Percentiles rank a stretch among this genome's conserved stretches.
Evolutionary conservation across 192 early-diverging fungal species (phyloP).

Genomic region (Thamnidium elegans): DNA sequence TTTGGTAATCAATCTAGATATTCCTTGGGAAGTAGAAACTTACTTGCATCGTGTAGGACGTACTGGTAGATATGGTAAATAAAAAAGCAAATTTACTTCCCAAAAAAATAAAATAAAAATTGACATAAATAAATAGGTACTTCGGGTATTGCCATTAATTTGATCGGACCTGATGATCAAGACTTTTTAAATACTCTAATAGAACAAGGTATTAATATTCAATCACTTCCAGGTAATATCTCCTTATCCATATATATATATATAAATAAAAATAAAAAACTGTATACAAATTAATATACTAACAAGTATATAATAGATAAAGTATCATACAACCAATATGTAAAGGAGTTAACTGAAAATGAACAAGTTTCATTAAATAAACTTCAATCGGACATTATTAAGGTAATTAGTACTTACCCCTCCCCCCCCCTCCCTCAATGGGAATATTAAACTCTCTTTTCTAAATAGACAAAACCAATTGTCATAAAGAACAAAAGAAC

Average conservation of each 20-base stretch:
- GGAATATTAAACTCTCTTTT: background rate
- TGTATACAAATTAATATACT: background rate
- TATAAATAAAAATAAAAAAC: background rate
- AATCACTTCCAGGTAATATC: conserved; percentile 30
- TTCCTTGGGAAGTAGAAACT: conserved; percentile 84
- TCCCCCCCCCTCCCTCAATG: no score
- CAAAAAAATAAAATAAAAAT: background rate
- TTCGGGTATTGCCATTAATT: conserved; percentile 36
- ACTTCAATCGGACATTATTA: conserved; percentile 4
- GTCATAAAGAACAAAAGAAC: background rate
- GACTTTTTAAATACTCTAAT: conserved; percentile 14
- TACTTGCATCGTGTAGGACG: conserved; percentile 97
- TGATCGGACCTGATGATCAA: conserved; percentile 23
- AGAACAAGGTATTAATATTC: conserved; percentile 14
- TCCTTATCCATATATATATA: no score
- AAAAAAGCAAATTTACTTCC: no score
- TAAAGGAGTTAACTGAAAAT: conserved; percentile 26
- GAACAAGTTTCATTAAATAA: conserved; percentile 4
- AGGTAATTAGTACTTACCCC: background rate
- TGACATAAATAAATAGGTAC: conserved; percentile 19
- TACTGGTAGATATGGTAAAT: conserved; percentile 87
- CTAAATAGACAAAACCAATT: background rate
- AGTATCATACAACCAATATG: conserved; percentile 17
- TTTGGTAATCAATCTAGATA: conserved; percentile 94
- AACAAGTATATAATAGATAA: conserved; percentile 12